These are phyloP conservation scores for Microcera coccophila DNA, from an alignment of 2,329 filamentous ascomycete genomes.

Conservation along the genomic window DNA sequence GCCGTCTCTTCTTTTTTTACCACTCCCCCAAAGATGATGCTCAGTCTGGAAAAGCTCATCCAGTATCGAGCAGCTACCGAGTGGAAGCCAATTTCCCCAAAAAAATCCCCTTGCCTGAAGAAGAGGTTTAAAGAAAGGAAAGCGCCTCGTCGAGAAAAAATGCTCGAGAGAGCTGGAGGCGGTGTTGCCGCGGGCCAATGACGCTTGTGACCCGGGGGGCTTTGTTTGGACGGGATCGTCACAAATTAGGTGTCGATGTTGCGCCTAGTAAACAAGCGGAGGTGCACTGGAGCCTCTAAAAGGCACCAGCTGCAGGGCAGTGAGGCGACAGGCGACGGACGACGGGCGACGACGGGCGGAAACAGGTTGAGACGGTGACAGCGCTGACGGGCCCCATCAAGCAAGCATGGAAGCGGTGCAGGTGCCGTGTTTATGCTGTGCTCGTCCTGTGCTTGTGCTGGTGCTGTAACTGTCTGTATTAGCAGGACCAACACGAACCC, in stretches of 20 bases:
- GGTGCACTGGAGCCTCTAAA: neutral
- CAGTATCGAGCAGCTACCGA: neutral
- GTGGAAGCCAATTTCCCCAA: conserved; percentile 6
- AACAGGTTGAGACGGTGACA: conserved; percentile 16
- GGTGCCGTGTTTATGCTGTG: too few species aligned
- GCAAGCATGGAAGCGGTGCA: too few species aligned
- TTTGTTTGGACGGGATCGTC: conserved; percentile 28
- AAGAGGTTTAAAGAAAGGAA: conserved; percentile 7
- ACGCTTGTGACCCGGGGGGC: conserved; percentile 21
- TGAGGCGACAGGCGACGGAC: conserved; percentile 6
- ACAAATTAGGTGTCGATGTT: conserved; percentile 22
- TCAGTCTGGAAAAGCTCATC: neutral
- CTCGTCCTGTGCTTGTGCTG: too few species aligned
- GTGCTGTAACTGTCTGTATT: too few species aligned
- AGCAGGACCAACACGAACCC: too few species aligned
- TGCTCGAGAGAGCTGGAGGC: conserved; percentile 18
- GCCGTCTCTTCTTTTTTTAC: conserved; percentile 16
- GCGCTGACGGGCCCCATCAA: conserved; percentile 1
- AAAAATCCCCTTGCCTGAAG: neutral
- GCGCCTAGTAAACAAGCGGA: conserved; percentile 9
- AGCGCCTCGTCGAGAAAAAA: conserved; percentile 1
- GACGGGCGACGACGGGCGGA: conserved; percentile 17
- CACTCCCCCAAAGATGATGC: conserved; percentile 17
- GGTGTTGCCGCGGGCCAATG: conserved; percentile 23
- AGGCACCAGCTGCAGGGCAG: too few species aligned